Conservation (phyloP, 371 early-diverging fungal species). For the Zancudomyces culisetae region DNA sequence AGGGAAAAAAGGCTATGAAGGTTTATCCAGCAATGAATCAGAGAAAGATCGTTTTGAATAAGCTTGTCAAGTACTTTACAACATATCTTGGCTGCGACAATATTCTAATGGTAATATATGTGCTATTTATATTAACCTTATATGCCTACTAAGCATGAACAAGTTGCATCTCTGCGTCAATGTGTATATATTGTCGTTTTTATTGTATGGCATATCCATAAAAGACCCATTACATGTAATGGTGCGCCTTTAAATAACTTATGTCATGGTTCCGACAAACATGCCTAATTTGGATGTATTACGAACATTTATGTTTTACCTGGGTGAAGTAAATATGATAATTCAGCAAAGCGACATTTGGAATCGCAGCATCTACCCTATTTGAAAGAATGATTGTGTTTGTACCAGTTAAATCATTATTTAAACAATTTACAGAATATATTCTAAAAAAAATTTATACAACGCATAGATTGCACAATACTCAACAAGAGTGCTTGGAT, state of each 20-base stretch:
- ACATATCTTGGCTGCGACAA: slow-evolving; percentile 81
- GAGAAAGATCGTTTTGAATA: slow-evolving; percentile 32
- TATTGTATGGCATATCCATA: not conserved
- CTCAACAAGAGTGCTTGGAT: slow-evolving; percentile 68
- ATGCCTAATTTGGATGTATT: no score
- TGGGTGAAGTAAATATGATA: not conserved
- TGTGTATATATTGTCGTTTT: not conserved
- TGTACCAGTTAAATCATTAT: no score
- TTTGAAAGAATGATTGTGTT: no score
- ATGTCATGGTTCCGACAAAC: no score
- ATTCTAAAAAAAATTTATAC: not conserved
- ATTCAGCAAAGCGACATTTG: no score
- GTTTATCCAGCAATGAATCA: no score
- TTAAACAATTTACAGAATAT: not conserved
- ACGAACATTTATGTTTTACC: not conserved
- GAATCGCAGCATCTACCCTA: no score
- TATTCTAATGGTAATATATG: slow-evolving; percentile 83
- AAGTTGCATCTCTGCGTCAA: no score
- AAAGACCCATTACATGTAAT: not conserved
- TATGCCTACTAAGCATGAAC: no score
- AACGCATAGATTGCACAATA: slow-evolving; percentile 62
- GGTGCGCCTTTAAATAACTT: not conserved
- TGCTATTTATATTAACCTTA: no score
- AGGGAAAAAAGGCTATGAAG: no score
- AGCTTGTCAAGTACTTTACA: slow-evolving; percentile 48